A percentile compares a stretch with the other conserved stretches of the same genome.
Conservation (phyloP, 2,329 filamentous ascomycete species). For the Allantophomopsis lycopodina region DNA sequence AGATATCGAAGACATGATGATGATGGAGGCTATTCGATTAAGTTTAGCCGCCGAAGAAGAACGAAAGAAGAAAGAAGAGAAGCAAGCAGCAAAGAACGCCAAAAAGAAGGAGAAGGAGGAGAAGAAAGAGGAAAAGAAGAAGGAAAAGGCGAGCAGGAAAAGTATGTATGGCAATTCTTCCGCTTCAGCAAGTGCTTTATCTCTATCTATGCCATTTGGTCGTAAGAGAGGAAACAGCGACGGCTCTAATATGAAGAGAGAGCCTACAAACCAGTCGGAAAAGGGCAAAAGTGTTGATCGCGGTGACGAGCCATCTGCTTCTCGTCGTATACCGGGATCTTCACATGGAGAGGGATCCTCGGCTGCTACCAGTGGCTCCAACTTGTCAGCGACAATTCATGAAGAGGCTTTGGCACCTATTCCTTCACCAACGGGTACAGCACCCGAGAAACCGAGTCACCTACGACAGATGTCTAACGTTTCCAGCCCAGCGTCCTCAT, state of each 20-base stretch:
- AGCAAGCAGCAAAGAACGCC: conserved; percentile 65
- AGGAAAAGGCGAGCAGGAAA: conserved; percentile 54
- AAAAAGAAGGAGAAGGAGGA: conserved; percentile 79
- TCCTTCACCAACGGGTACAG: conserved; percentile 25
- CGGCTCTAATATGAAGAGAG: conserved; percentile 42
- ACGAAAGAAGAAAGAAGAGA: conserved; percentile 72
- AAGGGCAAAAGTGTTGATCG: conserved; percentile 65
- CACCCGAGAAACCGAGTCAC: conserved; percentile 50
- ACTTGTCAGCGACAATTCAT: too few species aligned
- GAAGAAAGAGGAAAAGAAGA: conserved; percentile 41
- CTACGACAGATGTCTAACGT: conserved; percentile 76
- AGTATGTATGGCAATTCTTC: conserved; percentile 27
- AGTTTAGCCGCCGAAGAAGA: conserved; percentile 92
- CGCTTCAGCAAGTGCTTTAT: conserved; percentile 51
- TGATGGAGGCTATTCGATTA: conserved; percentile 87
- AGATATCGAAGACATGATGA: conserved; percentile 95
- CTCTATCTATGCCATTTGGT: conserved; percentile 36
- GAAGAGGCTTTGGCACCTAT: conserved; percentile 7
- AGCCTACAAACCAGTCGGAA: conserved; percentile 30
- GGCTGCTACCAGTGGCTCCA: too few species aligned
- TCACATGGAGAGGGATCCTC: conserved; percentile 1
- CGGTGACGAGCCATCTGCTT: conserved; percentile 7
- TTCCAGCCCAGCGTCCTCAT: conserved; percentile 70
- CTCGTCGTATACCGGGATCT: background rate
- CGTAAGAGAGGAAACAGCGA: conserved; percentile 44